Percentiles rank a stretch among this genome's conserved stretches.
phyloP scores from a whole-genome alignment of 73 alveolate genomes.

The Diophrys sp. region DNA sequence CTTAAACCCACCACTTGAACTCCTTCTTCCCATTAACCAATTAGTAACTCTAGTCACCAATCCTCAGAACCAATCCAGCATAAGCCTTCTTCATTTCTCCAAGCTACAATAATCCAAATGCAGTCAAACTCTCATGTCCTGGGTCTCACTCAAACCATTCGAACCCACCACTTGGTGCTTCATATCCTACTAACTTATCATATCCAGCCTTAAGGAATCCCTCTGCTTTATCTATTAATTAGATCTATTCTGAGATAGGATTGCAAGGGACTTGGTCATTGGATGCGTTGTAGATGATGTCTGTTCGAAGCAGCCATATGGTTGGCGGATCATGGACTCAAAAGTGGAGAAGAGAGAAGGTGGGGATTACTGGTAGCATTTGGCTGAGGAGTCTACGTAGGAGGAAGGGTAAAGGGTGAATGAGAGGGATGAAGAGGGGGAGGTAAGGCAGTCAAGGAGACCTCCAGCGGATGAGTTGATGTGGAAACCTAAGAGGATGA shows the following conservation, averaged over 20 bases:
- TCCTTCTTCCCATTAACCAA: constrained; percentile 34
- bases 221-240: too few species aligned
- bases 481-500: constrained; percentile 20
- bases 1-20: constrained; percentile 34
- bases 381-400: constrained; percentile 22
- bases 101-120: too few species aligned
- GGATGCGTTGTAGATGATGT: constrained; percentile 58
- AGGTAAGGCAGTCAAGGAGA: background rate
- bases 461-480: constrained; percentile 3
- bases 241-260: too few species aligned
- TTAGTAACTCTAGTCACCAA: constrained; percentile 7
- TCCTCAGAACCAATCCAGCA: too few species aligned
- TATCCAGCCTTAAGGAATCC: too few species aligned
- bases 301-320: constrained; percentile 64
- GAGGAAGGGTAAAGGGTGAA: constrained; percentile 15
- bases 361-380: constrained; percentile 17
- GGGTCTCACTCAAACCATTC: too few species aligned
- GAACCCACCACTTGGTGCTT: too few species aligned
- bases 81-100: too few species aligned
- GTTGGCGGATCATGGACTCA: constrained; percentile 44
- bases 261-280: too few species aligned
- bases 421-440: background rate
- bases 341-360: constrained; percentile 21
- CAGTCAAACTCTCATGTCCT: too few species aligned
- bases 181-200: too few species aligned